A percentile compares a stretch with the other conserved stretches of the same genome.
Conservation (phyloP, 495 filamentous ascomycete genomes). For the Talaromyces thailandensis region DNA sequence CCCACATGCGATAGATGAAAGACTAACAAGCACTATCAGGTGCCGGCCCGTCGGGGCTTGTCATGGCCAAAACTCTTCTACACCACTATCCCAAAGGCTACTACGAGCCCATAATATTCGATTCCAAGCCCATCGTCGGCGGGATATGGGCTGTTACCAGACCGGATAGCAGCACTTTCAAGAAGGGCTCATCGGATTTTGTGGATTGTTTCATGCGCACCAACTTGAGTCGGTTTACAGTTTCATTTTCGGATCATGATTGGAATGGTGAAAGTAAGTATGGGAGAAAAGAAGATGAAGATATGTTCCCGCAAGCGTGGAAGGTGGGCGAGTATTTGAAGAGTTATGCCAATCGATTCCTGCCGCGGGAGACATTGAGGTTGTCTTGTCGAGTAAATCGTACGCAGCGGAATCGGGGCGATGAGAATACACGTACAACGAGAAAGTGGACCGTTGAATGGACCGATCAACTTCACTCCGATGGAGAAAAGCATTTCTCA, state of each 20-base stretch:
- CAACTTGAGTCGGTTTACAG: conserved; percentile 71
- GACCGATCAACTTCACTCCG: conserved; percentile 8
- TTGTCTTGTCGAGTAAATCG: conserved; percentile 45
- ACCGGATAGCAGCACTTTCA: conserved; percentile 17
- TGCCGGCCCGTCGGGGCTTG: conserved; percentile 73
- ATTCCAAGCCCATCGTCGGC: conserved; percentile 53
- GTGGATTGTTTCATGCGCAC: conserved; percentile 63
- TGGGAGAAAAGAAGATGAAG: conserved; percentile 21
- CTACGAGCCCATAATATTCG: conserved; percentile 65
- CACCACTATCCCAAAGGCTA: conserved; percentile 44
- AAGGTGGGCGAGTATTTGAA: conserved; percentile 68
- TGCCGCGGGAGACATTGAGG: conserved; percentile 36
- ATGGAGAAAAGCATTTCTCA: conserved; percentile 7
- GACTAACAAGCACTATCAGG: conserved; percentile 31
- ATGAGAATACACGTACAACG: neutral
- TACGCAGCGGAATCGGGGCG: conserved; percentile 24
- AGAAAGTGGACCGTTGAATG: conserved; percentile 48
- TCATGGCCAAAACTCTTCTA: conserved; percentile 71
- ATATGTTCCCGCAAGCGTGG: conserved; percentile 64
- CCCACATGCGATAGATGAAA: neutral
- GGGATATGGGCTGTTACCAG: conserved; percentile 61
- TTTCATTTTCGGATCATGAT: conserved; percentile 69
- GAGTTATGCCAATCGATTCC: conserved; percentile 50
- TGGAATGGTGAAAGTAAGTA: conserved; percentile 36
- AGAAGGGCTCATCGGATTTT: conserved; percentile 15